Conservation (phyloP, 768 basidiomycete genomes). For the Rhodotorula babjevae region DNA sequence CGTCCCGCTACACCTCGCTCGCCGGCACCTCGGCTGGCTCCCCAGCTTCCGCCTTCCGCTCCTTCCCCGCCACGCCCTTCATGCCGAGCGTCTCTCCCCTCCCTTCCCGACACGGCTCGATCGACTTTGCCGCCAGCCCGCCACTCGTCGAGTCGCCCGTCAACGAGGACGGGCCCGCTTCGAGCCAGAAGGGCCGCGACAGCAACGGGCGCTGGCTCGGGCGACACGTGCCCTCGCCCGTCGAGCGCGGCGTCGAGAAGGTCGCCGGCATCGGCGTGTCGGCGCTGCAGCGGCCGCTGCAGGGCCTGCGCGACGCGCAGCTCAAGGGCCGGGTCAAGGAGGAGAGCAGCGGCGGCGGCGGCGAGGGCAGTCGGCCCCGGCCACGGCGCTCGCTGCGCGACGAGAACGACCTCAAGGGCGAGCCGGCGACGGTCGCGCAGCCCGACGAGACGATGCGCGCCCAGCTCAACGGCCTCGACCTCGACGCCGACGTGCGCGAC, state of each 20-base stretch:
- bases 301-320: constrained; percentile 17
- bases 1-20: constrained; percentile 35
- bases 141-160: neutral
- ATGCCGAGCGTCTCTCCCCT: neutral
- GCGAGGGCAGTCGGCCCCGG: too few relatives aligned
- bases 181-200: neutral
- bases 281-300: neutral
- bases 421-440: constrained; percentile 4
- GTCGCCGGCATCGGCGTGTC: constrained; percentile 3
- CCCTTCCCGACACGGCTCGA: neutral
- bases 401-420: constrained; percentile 23
- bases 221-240: constrained; percentile 10
- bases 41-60: constrained; percentile 40
- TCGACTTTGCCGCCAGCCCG: neutral
- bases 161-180: neutral
- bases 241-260: constrained; percentile 17
- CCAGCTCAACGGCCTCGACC: constrained; percentile 8
- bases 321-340: constrained; percentile 14
- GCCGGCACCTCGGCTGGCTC: constrained; percentile 23
- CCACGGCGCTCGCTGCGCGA: neutral
- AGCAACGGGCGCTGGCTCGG: neutral
- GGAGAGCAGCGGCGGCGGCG: neutral
- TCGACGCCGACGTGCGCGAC: neutral
- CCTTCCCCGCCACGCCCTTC: constrained; percentile 40
- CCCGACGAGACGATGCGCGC: constrained; percentile 1